phyloP scores from a whole-genome alignment of 176 grass and related monocot genomes.

The Rhynchospora tenuis region DNA sequence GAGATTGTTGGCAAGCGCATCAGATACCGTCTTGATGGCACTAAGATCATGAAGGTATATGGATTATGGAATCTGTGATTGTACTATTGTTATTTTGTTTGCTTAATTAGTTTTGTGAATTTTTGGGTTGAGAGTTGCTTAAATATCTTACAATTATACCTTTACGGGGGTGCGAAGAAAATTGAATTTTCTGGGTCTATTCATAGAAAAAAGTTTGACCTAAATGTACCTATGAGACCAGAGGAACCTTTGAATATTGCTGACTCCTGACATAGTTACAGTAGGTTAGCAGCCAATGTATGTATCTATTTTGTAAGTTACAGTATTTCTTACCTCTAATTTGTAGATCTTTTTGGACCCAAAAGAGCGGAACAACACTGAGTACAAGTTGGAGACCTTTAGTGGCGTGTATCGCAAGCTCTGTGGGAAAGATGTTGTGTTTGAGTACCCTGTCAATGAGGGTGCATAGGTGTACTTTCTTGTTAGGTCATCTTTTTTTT shows the following conservation, averaged over 20 bases:
- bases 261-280: background rate
- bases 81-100: constrained; percentile 5
- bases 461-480: constrained; percentile 10
- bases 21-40: constrained; percentile 75
- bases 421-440: constrained; percentile 67
- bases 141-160: background rate
- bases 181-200: background rate
- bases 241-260: no score
- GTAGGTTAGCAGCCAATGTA: background rate
- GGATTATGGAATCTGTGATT: background rate
- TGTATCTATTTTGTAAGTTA: background rate
- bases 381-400: constrained; percentile 96
- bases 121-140: background rate
- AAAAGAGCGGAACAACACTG: constrained; percentile 91
- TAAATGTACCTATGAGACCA: background rate
- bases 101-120: background rate
- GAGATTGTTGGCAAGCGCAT: constrained; percentile 76
- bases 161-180: background rate
- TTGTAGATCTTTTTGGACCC: constrained; percentile 86
- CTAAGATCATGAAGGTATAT: constrained; percentile 16
- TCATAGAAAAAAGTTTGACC: background rate
- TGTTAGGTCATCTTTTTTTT: background rate
- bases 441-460: constrained; percentile 20
- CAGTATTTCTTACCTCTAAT: background rate
- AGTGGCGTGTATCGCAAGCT: constrained; percentile 79